These are phyloP conservation scores for Aspergillus affinis DNA, from an alignment of 495 filamentous ascomycete species.

Conservation along the genomic window DNA sequence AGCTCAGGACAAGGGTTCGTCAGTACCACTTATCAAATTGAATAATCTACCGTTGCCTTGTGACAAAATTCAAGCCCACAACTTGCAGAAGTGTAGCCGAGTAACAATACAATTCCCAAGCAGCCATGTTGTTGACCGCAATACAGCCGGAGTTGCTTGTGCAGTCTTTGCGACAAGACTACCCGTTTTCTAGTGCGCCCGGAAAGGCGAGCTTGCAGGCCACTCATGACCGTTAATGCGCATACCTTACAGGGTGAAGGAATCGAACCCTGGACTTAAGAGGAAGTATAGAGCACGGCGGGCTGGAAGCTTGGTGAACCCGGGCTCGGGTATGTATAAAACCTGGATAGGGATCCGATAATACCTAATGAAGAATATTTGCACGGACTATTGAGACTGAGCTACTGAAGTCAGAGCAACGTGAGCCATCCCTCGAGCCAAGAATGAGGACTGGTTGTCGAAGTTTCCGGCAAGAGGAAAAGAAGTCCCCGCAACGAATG, in stretches of 20 bases:
- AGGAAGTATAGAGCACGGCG: neutral
- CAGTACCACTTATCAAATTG: neutral
- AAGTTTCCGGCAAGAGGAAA: neutral
- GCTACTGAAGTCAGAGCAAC: neutral
- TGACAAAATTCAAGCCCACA: neutral
- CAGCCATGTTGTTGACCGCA: conserved; percentile 2
- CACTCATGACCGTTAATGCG: neutral
- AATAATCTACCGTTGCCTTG: neutral
- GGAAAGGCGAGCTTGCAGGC: neutral
- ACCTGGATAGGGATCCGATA: neutral
- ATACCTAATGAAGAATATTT: neutral
- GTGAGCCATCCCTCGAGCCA: neutral
- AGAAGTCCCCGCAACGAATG: neutral
- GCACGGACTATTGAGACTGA: neutral
- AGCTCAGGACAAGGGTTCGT: neutral
- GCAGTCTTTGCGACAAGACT: neutral
- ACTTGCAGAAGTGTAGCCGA: neutral
- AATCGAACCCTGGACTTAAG: neutral
- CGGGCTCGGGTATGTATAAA: neutral
- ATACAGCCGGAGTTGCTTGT: neutral
- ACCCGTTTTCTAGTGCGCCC: neutral
- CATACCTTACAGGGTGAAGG: neutral
- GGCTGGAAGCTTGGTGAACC: neutral
- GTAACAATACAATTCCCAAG: neutral
- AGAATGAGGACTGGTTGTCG: neutral